Conservation (phyloP, 805 yeast species). For the Teunomyces pallodes region DNA sequence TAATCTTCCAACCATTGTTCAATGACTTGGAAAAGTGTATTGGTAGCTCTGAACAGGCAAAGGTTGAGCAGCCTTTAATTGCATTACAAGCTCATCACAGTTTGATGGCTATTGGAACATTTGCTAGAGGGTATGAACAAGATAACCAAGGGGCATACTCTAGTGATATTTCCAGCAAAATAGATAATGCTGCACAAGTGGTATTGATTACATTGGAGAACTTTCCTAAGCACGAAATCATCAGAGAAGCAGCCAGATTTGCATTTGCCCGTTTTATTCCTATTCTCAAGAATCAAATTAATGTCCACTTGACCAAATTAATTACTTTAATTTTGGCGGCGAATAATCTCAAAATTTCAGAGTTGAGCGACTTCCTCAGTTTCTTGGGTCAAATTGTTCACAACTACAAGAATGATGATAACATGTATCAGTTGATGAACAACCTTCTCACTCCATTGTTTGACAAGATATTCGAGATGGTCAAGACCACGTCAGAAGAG, state of each 20-base stretch:
- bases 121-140: conserved; percentile 80
- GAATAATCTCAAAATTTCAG: conserved; percentile 57
- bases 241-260: conserved; percentile 84
- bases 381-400: conserved; percentile 89
- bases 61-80: conserved; percentile 39
- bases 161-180: conserved; percentile 38
- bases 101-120: conserved; percentile 84
- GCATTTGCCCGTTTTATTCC: conserved; percentile 86
- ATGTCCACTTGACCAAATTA: conserved; percentile 59
- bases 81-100: conserved; percentile 82
- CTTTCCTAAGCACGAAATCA: conserved; percentile 59
- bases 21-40: conserved; percentile 67
- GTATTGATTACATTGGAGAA: conserved; percentile 80
- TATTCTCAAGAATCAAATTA: conserved; percentile 50
- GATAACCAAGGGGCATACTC: conserved; percentile 35
- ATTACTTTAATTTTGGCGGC: conserved; percentile 57
- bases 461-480: conserved; percentile 53
- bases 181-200: conserved; percentile 74
- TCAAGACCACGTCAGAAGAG: conserved; percentile 34
- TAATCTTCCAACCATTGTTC: conserved; percentile 73
- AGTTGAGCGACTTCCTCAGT: conserved; percentile 76
- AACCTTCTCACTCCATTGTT: conserved; percentile 74
- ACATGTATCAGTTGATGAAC: conserved; percentile 70
- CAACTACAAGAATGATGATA: conserved; percentile 62
- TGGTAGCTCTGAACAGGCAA: conserved; percentile 20